phyloP scores from a whole-genome alignment of 179 eudicot genomes.

The Vitellaria paradoxa region DNA sequence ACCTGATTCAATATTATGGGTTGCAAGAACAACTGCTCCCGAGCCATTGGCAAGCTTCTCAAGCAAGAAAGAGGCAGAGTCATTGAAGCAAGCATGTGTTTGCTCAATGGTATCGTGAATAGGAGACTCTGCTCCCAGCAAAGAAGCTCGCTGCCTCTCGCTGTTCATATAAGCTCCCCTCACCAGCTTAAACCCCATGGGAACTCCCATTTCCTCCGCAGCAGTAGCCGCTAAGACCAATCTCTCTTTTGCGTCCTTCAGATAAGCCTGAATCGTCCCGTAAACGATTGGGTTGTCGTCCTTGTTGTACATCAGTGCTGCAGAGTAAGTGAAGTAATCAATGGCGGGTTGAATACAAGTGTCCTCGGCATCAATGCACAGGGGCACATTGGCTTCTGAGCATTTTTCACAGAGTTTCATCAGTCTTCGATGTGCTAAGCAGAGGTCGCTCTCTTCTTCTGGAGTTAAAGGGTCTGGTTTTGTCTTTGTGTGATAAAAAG shows the following conservation, averaged over 20 bases:
- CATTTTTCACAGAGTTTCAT: conserved; percentile 43
- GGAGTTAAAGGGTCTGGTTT: conserved; percentile 53
- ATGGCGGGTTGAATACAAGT: conserved; percentile 41
- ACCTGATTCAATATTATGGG: conserved; percentile 93
- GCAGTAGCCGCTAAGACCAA: conserved; percentile 39
- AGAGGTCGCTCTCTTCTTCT: conserved; percentile 49
- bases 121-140: conserved; percentile 73
- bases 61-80: conserved; percentile 79
- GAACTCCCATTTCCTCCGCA: conserved; percentile 68
- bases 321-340: conserved; percentile 71
- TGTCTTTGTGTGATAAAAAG: conserved; percentile 49
- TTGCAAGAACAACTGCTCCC: conserved; percentile 73
- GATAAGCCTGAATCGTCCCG: conserved; percentile 78
- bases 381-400: conserved; percentile 46
- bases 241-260: conserved; percentile 78
- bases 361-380: conserved; percentile 62
- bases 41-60: conserved; percentile 56
- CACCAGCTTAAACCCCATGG: conserved; percentile 81
- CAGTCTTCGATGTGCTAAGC: conserved; percentile 40
- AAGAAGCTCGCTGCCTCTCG: conserved; percentile 57
- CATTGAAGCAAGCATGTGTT: conserved; percentile 74
- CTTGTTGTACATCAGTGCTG: conserved; percentile 47
- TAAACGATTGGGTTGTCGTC: conserved; percentile 46
- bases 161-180: conserved; percentile 93
- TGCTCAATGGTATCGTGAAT: conserved; percentile 60